Evolutionary conservation across 2,329 filamentous ascomycete genomes (phyloP), one percentile per base, ranked within the genome.

Genomic region (Trichoderma polysporum): DNA sequence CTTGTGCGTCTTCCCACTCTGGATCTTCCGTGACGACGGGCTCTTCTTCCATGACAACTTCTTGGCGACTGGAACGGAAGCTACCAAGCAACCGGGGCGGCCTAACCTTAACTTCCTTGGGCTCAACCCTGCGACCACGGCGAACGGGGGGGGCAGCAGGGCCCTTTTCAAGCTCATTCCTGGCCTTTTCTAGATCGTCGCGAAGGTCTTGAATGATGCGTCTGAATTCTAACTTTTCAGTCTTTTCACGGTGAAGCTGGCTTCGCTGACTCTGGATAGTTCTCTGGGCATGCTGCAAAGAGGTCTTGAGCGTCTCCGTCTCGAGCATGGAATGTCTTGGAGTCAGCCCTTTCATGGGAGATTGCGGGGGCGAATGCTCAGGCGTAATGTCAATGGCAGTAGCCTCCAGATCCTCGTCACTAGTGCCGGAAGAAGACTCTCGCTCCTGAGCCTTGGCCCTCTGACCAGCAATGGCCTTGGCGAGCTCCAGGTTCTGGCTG

Each of bases 201-300:
- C 94, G 89, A 27, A 94, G 91, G 74, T 99, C 95, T 80, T 98
- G 94, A 33, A 98, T 87, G 86, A 99, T 92, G 68, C 94, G 91
- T 79, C 93, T 94, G 63, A 98, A 86, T 79, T 99, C 95, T 31
- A 98, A 87, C 83, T 97, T 99, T 79, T 99, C 95, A 0, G 94
- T 97, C 88, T 98, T 99, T 79, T 99, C 95, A 37, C 95, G 91
- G 78, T 99, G 94, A 54, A 98, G 91, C 74, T 94, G 97, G 77
- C 91, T 93, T 79, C 97, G 93, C 72, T 98, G 87, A 74, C 93
- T 97, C 77, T 98, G 94, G 68, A 99, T 97, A 80, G 97, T 97
- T 67, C 94, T 89, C 77, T 98, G 95, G 45, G 95, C 94, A 77
- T 99, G 95, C 71, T 93, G 90, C 31, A 98, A 85, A 29, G 94